Evolutionary conservation across 805 yeast genomes (phyloP), one percentile per base, ranked within the genome.

Genomic region (Yamadazyma sp.): DNA sequence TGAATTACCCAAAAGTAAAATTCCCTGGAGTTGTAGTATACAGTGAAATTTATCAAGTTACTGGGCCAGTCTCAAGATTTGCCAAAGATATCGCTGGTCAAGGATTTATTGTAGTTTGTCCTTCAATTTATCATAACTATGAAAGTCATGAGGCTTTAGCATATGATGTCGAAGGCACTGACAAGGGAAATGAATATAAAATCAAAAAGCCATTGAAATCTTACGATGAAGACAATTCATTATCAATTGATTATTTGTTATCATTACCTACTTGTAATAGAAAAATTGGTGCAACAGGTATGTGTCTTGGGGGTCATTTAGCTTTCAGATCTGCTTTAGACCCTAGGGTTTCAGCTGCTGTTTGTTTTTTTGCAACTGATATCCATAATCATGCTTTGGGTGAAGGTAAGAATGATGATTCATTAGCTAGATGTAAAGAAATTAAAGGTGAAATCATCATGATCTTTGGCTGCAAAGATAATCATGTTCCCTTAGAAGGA

Each of bases 261-360:
- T 48, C 71, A 2, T 65, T 84, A 44, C 62, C 70, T 1, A 81
- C 86, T 8, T 83, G 83, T 54, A 78, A 74, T 43, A 89, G 89
- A 27, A 75, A 70, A 39, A 74, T 82, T 46, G 93, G 93, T 23
- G 81, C 88, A 29, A 82, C 91, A 3, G 94, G 93, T 13, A 85
- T 85, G 93, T 85, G 94, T 55, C 72, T 84, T 23, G 93, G 93
- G 14, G 94, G 93, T 1, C 93, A 84, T 53, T 63, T 83, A 48
- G 91, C 93, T 1, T 82, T 73, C 61, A 67, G 94, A 45, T 70
- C 80, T 2, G 78, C 81, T 2, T 65, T 82, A 45, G 86, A 83
- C 50, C 64, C 70, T 23, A 60, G 86, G 38, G 76, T 84, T 29
- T 62, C 65, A 9, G 86, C 89, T 12, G 72, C 81, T 8, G 83